Percentiles rank a stretch among this genome's conserved stretches.
Evolutionary conservation across 768 basidiomycete species (phyloP).

Genomic region (Kwoniella bestiolae): DNA sequence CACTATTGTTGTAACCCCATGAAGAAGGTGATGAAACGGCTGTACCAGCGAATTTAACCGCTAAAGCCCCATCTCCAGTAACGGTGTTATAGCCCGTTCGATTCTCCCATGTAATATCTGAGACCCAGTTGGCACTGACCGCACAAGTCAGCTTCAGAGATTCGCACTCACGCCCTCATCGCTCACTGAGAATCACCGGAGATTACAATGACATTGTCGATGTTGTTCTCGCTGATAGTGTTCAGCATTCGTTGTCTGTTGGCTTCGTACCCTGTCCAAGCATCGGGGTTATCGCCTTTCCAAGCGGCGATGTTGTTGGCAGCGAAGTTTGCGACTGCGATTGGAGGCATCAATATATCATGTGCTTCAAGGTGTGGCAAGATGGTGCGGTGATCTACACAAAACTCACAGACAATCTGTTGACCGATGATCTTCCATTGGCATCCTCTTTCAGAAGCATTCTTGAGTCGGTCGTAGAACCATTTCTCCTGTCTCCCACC

Average conservation of each 20-base stretch:
- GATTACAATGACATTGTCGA: conserved; percentile 65
- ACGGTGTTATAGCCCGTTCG: conserved; percentile 61
- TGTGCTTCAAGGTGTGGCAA: no score
- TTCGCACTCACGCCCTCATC: no score
- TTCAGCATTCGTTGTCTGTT: conserved; percentile 64
- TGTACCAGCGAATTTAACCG: conserved; percentile 69
- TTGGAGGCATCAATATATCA: not conserved
- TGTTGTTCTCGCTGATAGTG: conserved; percentile 63
- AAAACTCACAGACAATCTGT: conserved; percentile 64
- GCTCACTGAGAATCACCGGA: conserved; percentile 68
- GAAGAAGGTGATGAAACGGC: conserved; percentile 62
- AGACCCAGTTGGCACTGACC: conserved; percentile 64
- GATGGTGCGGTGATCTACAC: no score
- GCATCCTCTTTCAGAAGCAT: conserved; percentile 62
- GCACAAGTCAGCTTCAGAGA: no score
- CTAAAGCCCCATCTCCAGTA: conserved; percentile 63
- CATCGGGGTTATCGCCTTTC: no score
- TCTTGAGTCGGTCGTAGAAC: conserved; percentile 62
- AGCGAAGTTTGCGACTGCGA: conserved; percentile 25
- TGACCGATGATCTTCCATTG: conserved; percentile 67
- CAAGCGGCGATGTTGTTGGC: conserved; percentile 40
- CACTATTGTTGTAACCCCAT: conserved; percentile 10
- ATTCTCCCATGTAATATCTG: conserved; percentile 63
- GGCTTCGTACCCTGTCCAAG: conserved; percentile 68
- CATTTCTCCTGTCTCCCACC: conserved; percentile 65